Base-by-base conservation (phyloP, 2,329 filamentous ascomycete species). In the Clarireedia paspali region DNA sequence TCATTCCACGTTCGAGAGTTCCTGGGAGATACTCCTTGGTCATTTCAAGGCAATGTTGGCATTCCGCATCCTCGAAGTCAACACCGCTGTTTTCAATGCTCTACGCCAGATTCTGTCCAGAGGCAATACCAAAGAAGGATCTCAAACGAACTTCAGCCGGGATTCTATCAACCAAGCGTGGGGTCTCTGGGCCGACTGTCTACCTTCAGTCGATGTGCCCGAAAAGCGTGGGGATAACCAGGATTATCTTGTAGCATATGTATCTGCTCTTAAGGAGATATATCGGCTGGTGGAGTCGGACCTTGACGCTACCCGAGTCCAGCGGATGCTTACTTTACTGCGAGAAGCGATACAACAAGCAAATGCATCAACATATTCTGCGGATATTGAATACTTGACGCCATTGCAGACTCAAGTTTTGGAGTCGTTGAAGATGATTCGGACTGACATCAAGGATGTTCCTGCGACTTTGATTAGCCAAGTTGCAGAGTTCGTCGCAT, bases 211-310 rank as follows among this genome's bases (percentile, higher is more conserved):
- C 1, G 72, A 70, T 12, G 66, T 71, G 17, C 66, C 73, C 14
- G 73, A 78, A 40, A 67, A 74, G 50, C 77, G 76, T 50, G 70
- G 75, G 0, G 72, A 88, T 59, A 95, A 94, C 62, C 89, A 96
- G 67, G 85, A 85, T 56, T 91, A 89, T 10, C 80, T 92, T n/a
- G 74, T 89, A 30, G 88, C 91, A n/a, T 96, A 96, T 72, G 81
- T 94, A 1, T 79, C 84, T 23, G 80, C 87, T 1, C 80, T 94
- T 42, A 77, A 83, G 55, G 85, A 94, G 63, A 78, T 97, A 1
- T 95, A 96, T 66, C 80, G 83, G 0, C 78, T 96, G 5, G 82
- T 90, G 48, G 78, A 85, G 57, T 72, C 76, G 6, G 79, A 82
- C 15, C 73, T 96, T 20, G 79, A 79, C 9, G 74, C 81, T 0